These are phyloP conservation scores for Candida wancherniae DNA, from an alignment of 805 yeast genomes.

Conservation along the genomic window DNA sequence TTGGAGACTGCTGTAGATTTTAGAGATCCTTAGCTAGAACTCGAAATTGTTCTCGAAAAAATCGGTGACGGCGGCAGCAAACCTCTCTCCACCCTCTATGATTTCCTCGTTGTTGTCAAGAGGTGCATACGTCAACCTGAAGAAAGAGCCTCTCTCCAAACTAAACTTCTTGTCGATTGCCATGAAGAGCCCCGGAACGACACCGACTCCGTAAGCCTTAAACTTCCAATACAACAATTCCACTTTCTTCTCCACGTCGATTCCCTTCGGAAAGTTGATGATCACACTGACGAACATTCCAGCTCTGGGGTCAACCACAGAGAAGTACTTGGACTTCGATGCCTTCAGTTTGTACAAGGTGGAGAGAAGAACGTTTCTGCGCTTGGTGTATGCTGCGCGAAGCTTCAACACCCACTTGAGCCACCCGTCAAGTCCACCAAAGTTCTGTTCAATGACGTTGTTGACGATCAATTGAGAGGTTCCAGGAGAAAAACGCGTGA, in stretches of 20 bases:
- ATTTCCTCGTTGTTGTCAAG: conserved; percentile 22
- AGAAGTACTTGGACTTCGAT: conserved; percentile 16
- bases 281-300: conserved; percentile 22
- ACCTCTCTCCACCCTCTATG: conserved; percentile 11
- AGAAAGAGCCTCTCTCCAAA: conserved; percentile 10
- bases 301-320: conserved; percentile 21
- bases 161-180: conserved; percentile 13
- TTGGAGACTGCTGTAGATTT: too few species aligned
- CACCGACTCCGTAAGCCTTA: conserved; percentile 12
- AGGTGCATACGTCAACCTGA: conserved; percentile 22
- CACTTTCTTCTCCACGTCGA: conserved; percentile 7
- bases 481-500: conserved; percentile 19
- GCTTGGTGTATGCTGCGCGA: conserved; percentile 40
- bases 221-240: conserved; percentile 12
- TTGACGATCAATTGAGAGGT: conserved; percentile 15
- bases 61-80: conserved; percentile 11
- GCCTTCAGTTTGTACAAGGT: conserved; percentile 18
- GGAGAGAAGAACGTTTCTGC: conserved; percentile 33
- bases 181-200: conserved; percentile 19
- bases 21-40: conserved; percentile 1
- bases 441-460: conserved; percentile 15
- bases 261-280: conserved; percentile 10
- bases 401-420: conserved; percentile 45
- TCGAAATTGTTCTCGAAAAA: conserved; percentile 13
- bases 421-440: conserved; percentile 35